Base-by-base conservation (phyloP, 768 basidiomycete species). In the Kwoniella sp. region DNA sequence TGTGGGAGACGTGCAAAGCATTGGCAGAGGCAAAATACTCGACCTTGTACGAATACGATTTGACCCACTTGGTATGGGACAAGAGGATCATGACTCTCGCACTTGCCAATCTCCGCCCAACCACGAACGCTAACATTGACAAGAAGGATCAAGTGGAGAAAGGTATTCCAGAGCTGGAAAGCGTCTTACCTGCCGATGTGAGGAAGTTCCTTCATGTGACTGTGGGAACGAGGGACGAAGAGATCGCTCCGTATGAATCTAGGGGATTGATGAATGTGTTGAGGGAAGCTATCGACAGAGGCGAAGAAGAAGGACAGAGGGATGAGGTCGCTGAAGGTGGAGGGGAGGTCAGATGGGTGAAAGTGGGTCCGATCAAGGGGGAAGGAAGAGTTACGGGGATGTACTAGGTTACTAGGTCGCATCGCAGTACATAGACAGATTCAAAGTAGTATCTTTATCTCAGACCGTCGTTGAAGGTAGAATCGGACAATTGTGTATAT, bases 31-130 rank as follows among this genome's bases (percentile, higher is more conserved):
- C 65, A 30, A 62, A 72, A 13, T 48, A 60, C 0, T 83, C 85
- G 12, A 87, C 88, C 0, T 64, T 85, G 58, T 90, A 91, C 79
- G 80, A 81, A 22, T 87, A 89, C 68, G 82, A 76, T 30, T 81
- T 96, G 17, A 84, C 77, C 3, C 68, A 79, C 22, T 78, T 95
- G 13, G 80, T 93, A 12, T 92, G 89, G 86, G 85, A 93, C 68
- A 84, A 84, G 24, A 81, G 88, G 27, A 85, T 92, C 7, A 92
- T 97, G 90, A 88, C 90, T 1, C 73, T 90, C 10, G 86, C 87
- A 0, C 85, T 96, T 29, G 87, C 87, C 1, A 83, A 86, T 52
- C 74, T 29, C 53, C 49, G 17, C 40, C 50, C 24, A 67, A 7
- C 73, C 8, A 24, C 36, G 24, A 21, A 15, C 25, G 48, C 15